Evolutionary conservation across 148 eudicot genomes (phyloP), one percentile per base, ranked within the genome.

Genomic region (Polygonum maritimum): DNA sequence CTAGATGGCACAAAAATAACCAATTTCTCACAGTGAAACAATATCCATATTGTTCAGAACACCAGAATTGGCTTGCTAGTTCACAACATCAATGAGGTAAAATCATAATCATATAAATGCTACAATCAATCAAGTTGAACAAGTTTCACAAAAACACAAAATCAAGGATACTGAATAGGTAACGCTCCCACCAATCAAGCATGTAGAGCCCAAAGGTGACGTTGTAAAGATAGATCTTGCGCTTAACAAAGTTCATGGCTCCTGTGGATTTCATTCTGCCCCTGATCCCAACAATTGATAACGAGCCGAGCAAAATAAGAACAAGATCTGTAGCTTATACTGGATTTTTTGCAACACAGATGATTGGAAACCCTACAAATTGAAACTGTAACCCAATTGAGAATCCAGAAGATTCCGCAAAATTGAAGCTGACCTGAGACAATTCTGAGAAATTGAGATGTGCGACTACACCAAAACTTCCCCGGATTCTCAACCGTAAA

Each of bases 131-230:
- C 38, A 35, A 54, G 3, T 26, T 14, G 19, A 8, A 69, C 33
- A n/a, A 74, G 11, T 26, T 14, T 7, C 5, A 35, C 33, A n/a
- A n/a, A 0, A 69, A 51, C 4, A n/a, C 19, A 16, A 22, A 72
- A 44, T 44, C 26, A 74, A 74, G 76, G 76, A 74, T 74, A 74
- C 76, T 74, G 60, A 74, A 74, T 11, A 74, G 76, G 62, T 51
- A 74, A 74, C 76, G 76, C 76, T 74, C 76, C 76, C 76, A 74
- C 76, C 76, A 74, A 74, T 74, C 76, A 18, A 74, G 60, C 76
- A 74, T 74, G 60, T 74, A 74, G 41, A 74, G 76, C 31, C 76
- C 76, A 35, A 74, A 74, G 26, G 76, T 74, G 58, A 74, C 76
- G 18, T 74, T 74, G 76, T 74, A 74, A 16, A 74, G 60, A 51